phyloP scores from a whole-genome alignment of 345 rosid genomes.

The Lepidium sativum region DNA sequence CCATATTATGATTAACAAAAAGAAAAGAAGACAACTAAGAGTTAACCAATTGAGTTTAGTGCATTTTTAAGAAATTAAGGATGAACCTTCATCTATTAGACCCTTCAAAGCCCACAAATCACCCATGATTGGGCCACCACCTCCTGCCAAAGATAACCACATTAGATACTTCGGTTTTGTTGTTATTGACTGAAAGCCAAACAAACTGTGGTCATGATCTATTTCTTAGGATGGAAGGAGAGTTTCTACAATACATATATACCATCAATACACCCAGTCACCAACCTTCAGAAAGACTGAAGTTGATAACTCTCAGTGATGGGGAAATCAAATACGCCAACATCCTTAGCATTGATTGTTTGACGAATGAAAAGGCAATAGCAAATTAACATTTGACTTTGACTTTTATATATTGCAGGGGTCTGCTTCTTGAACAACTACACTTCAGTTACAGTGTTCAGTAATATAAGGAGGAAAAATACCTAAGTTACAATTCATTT shows the following conservation, averaged over 20 bases:
- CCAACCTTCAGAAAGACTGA: not conserved
- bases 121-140: conserved; percentile 98
- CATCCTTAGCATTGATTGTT: not conserved
- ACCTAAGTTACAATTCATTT: not conserved
- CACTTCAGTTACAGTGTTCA: not conserved
- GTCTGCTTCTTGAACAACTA: not conserved
- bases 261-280: not conserved
- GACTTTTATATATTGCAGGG: not conserved
- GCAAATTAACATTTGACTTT: not conserved
- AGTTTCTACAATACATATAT: not conserved
- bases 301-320: not conserved
- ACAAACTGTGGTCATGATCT: not conserved
- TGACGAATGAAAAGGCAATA: not conserved
- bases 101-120: conserved; percentile 99
- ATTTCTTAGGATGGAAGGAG: not conserved
- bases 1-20: conserved; percentile 14
- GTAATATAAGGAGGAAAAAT: not conserved
- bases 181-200: not conserved
- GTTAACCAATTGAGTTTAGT: not conserved
- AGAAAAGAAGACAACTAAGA: conserved; percentile 1
- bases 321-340: not conserved
- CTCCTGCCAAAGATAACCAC: conserved; percentile 50
- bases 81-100: conserved; percentile 79
- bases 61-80: not conserved
- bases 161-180: not conserved